Conservation (phyloP, 2,329 filamentous ascomycete species). For the Ascosphaera pollenicola region DNA sequence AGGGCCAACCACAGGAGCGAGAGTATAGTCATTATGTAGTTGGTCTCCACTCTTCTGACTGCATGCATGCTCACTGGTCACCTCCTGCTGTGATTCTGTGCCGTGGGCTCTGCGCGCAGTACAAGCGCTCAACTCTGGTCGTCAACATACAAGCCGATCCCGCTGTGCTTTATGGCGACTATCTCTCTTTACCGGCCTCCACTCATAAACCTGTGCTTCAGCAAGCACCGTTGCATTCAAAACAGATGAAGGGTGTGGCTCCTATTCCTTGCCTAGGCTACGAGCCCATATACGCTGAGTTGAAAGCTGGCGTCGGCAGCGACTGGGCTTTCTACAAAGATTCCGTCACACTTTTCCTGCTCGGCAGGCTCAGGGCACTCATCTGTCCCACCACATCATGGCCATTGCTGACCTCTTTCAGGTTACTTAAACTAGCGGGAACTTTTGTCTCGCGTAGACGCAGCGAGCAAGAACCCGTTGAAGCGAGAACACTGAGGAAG, state of each 20-base stretch:
- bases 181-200: conserved; percentile 12
- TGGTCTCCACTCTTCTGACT: too few species aligned
- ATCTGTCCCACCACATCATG: conserved; percentile 1
- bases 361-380: conserved; percentile 21
- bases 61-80: not conserved
- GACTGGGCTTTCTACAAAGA: conserved; percentile 39
- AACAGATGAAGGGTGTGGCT: conserved; percentile 27
- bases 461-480: conserved; percentile 5
- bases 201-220: conserved; percentile 13
- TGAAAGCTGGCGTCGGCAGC: conserved; percentile 37
- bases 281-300: conserved; percentile 37
- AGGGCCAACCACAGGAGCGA: too few species aligned
- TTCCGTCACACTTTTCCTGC: conserved; percentile 31
- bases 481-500: conserved; percentile 7
- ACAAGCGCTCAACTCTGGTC: conserved; percentile 13
- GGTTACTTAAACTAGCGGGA: conserved; percentile 39
- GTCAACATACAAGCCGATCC: conserved; percentile 23
- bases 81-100: not conserved
- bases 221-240: conserved; percentile 12
- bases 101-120: conserved; percentile 11
- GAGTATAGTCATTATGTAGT: not conserved
- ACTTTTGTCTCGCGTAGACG: conserved; percentile 30
- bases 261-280: conserved; percentile 39
- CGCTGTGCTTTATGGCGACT: conserved; percentile 22
- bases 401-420: conserved; percentile 9